Evolutionary conservation across 352 stramenopile species (phyloP).

Genomic region (Pilasporangium apinafurcum): DNA sequence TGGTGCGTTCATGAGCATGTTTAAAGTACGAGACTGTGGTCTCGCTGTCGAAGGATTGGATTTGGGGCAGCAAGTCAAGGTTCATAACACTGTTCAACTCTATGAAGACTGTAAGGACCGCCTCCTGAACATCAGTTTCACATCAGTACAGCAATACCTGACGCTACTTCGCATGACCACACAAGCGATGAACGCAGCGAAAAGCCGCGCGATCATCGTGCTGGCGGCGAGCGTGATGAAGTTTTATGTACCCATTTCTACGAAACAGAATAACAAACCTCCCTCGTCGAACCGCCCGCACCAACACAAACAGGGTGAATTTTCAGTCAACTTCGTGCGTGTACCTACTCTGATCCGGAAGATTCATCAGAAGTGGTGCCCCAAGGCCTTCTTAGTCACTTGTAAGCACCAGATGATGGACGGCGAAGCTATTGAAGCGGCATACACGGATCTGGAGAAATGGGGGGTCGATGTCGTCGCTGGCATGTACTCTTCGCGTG

Average conservation of each 20-base stretch:
- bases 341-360: conserved; percentile 76
- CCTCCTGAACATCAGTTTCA: conserved; percentile 71
- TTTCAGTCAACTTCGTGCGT: conserved; percentile 76
- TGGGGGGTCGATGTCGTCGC: conserved; percentile 79
- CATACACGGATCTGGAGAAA: conserved; percentile 68
- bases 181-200: conserved; percentile 43
- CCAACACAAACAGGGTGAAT: conserved; percentile 33
- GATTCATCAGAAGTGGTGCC: conserved; percentile 77
- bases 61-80: conserved; percentile 48
- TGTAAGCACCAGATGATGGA: conserved; percentile 73
- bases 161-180: conserved; percentile 58
- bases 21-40: conserved; percentile 46
- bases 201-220: conserved; percentile 63
- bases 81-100: conserved; percentile 57
- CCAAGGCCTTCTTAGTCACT: conserved; percentile 72
- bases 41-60: conserved; percentile 66
- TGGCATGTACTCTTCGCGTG: conserved; percentile 48
- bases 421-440: conserved; percentile 60
- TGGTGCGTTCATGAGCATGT: conserved; percentile 80
- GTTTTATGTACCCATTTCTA: conserved; percentile 53
- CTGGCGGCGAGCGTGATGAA: conserved; percentile 76
- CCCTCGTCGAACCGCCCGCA: conserved; percentile 14
- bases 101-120: conserved; percentile 60
- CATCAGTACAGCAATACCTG: conserved; percentile 79
- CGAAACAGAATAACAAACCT: conserved; percentile 6